Conservation (phyloP, 2,329 filamentous ascomycete genomes). For the Sporothrix brasiliensis region DNA sequence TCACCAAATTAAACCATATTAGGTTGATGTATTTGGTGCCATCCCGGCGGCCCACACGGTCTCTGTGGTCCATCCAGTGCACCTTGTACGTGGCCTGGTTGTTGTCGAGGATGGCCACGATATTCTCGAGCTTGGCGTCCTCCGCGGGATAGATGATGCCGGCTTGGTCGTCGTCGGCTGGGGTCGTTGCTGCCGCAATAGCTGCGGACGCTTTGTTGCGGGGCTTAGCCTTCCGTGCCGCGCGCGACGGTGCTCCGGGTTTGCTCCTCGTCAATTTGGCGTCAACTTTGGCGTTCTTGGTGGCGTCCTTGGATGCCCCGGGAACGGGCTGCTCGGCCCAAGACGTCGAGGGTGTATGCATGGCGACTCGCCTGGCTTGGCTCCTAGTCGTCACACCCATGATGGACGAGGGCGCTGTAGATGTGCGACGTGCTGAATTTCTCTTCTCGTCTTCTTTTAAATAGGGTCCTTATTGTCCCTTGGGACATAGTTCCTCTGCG, state of each 20-base stretch:
- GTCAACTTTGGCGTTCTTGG: background rate
- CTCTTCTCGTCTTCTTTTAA: background rate
- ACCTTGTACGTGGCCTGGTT: background rate
- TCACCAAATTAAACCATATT: conserved; percentile 3
- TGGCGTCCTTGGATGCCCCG: background rate
- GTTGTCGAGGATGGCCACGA: background rate
- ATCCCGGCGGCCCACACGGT: background rate
- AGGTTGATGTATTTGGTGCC: background rate
- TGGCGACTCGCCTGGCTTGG: background rate
- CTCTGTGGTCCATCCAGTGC: background rate
- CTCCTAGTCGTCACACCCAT: conserved; percentile 10
- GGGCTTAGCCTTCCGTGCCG: background rate
- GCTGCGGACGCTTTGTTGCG: background rate
- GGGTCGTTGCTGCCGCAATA: background rate
- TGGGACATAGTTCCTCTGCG: too few relatives aligned
- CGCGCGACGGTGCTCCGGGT: background rate
- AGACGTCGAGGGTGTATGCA: background rate
- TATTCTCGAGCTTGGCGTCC: background rate
- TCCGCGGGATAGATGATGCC: background rate
- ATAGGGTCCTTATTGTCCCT: background rate
- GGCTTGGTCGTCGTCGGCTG: background rate
- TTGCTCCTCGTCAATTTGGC: background rate
- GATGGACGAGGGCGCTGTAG: background rate
- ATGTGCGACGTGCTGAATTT: too few relatives aligned
- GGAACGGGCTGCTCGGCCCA: background rate